Evolutionary conservation across 164 flowering plant species (phyloP).

Genomic region (Cinnamomum chago): DNA sequence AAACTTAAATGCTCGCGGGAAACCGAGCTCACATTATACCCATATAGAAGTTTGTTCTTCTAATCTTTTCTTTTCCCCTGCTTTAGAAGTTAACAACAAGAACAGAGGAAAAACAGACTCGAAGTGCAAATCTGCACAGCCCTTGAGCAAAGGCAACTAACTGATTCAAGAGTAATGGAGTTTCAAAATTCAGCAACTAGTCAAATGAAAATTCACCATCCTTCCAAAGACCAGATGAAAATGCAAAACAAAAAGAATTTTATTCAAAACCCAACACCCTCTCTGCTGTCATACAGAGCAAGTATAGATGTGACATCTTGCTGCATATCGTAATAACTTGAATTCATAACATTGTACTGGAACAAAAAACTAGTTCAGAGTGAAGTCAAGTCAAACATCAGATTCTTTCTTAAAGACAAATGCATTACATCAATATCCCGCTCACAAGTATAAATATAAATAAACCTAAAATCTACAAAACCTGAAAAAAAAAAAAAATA

Average conservation of each 20-base stretch:
- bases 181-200: neutral
- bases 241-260: too few relatives aligned
- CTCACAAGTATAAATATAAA: neutral
- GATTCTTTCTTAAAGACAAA: neutral
- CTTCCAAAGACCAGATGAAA: neutral
- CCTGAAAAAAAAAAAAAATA: neutral
- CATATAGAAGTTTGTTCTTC: too few relatives aligned
- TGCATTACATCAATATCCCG: neutral
- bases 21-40: too few relatives aligned
- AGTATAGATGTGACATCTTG: neutral
- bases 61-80: neutral
- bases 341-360: too few relatives aligned
- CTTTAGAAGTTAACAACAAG: too few relatives aligned
- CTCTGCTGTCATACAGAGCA: too few relatives aligned
- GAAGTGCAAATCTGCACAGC: neutral
- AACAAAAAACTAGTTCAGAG: neutral
- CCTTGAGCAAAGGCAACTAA: neutral
- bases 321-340: neutral
- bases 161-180: neutral
- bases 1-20: neutral
- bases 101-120: neutral
- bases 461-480: neutral
- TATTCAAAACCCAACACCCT: too few relatives aligned
- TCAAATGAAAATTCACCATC: neutral
- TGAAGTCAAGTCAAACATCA: neutral